phyloP scores from a whole-genome alignment of 805 yeast genomes.

The Osmozyma mogii region DNA sequence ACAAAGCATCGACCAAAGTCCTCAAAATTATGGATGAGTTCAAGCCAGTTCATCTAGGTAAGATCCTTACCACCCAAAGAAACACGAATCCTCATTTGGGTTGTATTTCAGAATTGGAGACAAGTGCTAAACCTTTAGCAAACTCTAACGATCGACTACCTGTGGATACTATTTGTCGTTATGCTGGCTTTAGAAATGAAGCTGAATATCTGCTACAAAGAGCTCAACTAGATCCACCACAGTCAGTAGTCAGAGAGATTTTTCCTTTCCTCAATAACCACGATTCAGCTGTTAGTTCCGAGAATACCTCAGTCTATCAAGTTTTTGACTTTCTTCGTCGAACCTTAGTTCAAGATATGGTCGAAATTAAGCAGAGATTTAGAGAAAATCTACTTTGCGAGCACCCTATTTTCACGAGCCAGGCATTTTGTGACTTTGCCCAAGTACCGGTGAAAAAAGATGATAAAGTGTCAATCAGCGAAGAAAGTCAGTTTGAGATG shows the following conservation, averaged over 20 bases:
- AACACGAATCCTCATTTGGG: conserved; percentile 3
- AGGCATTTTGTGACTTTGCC: conserved; percentile 13
- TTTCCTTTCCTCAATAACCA: conserved; percentile 20
- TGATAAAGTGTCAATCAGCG: conserved; percentile 1
- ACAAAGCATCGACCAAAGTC: conserved; percentile 17
- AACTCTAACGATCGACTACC: conserved; percentile 9
- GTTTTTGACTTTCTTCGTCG: conserved; percentile 12
- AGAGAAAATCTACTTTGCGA: conserved; percentile 18
- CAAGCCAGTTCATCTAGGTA: conserved; percentile 14
- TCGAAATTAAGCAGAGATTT: conserved; percentile 12
- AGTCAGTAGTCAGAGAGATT: conserved; percentile 15
- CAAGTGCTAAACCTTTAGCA: conserved; percentile 8
- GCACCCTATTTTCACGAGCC: conserved; percentile 18
- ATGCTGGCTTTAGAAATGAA: conserved; percentile 17
- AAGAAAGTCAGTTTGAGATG: conserved; percentile 10
- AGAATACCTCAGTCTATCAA: conserved; percentile 10
- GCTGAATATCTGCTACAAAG: conserved; percentile 14
- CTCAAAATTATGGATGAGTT: conserved; percentile 11
- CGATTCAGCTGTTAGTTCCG: conserved; percentile 4
- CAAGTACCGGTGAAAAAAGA: conserved; percentile 2
- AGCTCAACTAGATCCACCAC: conserved; percentile 18
- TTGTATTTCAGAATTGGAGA: background rate
- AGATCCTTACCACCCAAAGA: conserved; percentile 10
- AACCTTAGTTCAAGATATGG: conserved; percentile 25
- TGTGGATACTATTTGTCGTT: conserved; percentile 7